Percentiles rank a stretch among this genome's conserved stretches.
Conservation (phyloP, 1,139 yeast species). For the Zygoascus sp. region DNA sequence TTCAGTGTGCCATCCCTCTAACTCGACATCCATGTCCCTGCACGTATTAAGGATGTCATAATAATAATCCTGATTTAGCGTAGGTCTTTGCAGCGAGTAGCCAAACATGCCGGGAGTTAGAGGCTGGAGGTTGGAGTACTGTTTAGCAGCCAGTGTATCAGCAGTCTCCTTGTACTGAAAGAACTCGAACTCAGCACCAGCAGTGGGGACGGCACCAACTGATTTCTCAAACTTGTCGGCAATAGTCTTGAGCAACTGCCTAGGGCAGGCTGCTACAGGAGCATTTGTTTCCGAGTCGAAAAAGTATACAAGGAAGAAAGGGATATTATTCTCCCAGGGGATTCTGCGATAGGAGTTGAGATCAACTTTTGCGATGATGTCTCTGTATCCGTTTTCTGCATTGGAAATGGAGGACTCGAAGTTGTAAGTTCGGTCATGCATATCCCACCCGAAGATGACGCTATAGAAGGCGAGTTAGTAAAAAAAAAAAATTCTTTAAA, state of each 20-base stretch:
- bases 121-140: conserved; percentile 29
- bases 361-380: conserved; percentile 33
- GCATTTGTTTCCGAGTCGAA: conserved; percentile 25
- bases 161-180: conserved; percentile 34
- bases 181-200: conserved; percentile 38
- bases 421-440: conserved; percentile 34
- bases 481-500: too few species aligned
- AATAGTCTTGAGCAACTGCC: conserved; percentile 28
- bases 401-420: conserved; percentile 30
- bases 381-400: conserved; percentile 34
- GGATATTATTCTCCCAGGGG: conserved; percentile 34
- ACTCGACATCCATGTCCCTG: conserved; percentile 26
- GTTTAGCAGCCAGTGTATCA: conserved; percentile 28
- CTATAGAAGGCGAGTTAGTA: conserved; percentile 15
- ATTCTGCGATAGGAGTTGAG: conserved; percentile 26
- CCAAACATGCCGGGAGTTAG: conserved; percentile 39
- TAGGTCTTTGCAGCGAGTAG: conserved; percentile 35
- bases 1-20: conserved; percentile 39
- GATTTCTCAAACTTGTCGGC: conserved; percentile 18
- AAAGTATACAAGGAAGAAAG: conserved; percentile 33
- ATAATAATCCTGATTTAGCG: conserved; percentile 32
- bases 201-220: conserved; percentile 26
- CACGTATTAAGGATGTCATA: conserved; percentile 30
- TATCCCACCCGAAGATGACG: conserved; percentile 39
- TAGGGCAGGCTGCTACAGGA: conserved; percentile 36